Base-by-base conservation (phyloP, 2,329 filamentous ascomycete genomes). In the Rhynchosporium agropyri region DNA sequence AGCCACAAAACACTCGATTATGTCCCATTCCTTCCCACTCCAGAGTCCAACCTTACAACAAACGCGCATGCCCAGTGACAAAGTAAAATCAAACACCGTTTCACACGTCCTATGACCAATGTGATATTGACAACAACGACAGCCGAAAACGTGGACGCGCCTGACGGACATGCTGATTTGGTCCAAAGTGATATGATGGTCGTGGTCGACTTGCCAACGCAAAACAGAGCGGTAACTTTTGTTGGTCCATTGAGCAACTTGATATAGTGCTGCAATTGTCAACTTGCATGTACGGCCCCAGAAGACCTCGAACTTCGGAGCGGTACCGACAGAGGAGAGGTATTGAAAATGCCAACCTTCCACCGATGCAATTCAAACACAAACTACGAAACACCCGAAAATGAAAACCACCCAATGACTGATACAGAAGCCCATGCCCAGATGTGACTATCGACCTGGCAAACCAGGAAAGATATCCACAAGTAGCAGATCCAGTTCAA, bases 141-240 rank as follows among this genome's bases (percentile, higher is more conserved):
- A 26, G 8, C 50, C 36, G 3, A n/a, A 56, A 33, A 10, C 28
- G 26, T 8, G 20, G 58, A 48, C 57, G 61, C 63, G 64, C 64
- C 63, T 62, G 61, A 61, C 53, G 58, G 60, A 61, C 61, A 64
- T 64, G 62, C 62, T 61, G 48, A 51, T 53, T n/a, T 43, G 42
- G 42, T 20, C 57, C 42, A 20, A 20, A 45, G 42, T 54, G 38
- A 12, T 36, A 20, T 56, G 42, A 13, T 43, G 20, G 20, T 20
- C 20, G 20, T 20, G 20, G 20, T 20, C 20, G 20, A 20, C 20
- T 20, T 20, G 20, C 20, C 20, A 20, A 20, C 42, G 42, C 15
- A 43, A 43, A n/a, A n/a, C 38, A 56, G 31, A 56, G 36, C 36
- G 42, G 53, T 29, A 56, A 36, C 43, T 43, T 56, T 55, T 45